phyloP scores from a whole-genome alignment of 1,284 basidiomycete species.

The Puccinia brachypodii region DNA sequence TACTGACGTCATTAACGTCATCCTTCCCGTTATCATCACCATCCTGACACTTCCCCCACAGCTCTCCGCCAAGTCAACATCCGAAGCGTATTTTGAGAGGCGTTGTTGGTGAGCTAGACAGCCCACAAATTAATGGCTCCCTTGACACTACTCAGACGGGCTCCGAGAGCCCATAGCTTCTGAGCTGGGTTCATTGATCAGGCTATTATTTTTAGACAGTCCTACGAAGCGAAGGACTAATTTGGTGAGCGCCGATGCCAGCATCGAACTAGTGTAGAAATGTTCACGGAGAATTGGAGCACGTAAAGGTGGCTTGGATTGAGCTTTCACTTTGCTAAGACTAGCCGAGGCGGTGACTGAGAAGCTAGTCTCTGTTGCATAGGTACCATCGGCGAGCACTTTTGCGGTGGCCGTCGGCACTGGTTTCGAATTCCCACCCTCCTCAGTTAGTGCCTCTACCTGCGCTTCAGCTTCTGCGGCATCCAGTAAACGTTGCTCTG shows the following conservation, averaged over 20 bases:
- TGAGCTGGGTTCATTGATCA: slow-evolving; percentile 75
- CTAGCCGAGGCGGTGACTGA: slow-evolving; percentile 69
- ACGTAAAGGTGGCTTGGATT: slow-evolving; percentile 84
- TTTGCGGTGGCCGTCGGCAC: slow-evolving; percentile 60
- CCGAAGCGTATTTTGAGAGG: too few species aligned
- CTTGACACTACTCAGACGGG: too few species aligned
- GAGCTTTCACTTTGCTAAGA: slow-evolving; percentile 77
- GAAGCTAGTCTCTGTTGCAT: slow-evolving; percentile 94
- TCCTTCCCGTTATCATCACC: too few species aligned
- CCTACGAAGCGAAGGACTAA: slow-evolving; percentile 80
- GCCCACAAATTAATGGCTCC: too few species aligned
- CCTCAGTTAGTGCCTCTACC: slow-evolving; percentile 55
- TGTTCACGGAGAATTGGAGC: slow-evolving; percentile 90
- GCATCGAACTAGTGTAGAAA: slow-evolving; percentile 91
- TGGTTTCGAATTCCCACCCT: slow-evolving; percentile 52
- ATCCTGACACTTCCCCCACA: too few species aligned
- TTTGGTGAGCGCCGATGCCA: slow-evolving; percentile 86
- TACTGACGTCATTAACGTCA: too few species aligned
- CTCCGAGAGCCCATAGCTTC: too few species aligned
- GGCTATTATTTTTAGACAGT: slow-evolving; percentile 63
- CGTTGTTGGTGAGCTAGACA: too few species aligned
- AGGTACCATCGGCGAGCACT: slow-evolving; percentile 93
- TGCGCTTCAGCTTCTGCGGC: slow-evolving; percentile 67
- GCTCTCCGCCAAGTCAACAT: too few species aligned
- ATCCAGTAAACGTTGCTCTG: slow-evolving; percentile 73